Evolutionary conservation across 2,329 filamentous ascomycete species (phyloP), one percentile per base, ranked within the genome.

Genomic region (Epichloe bromicola): DNA sequence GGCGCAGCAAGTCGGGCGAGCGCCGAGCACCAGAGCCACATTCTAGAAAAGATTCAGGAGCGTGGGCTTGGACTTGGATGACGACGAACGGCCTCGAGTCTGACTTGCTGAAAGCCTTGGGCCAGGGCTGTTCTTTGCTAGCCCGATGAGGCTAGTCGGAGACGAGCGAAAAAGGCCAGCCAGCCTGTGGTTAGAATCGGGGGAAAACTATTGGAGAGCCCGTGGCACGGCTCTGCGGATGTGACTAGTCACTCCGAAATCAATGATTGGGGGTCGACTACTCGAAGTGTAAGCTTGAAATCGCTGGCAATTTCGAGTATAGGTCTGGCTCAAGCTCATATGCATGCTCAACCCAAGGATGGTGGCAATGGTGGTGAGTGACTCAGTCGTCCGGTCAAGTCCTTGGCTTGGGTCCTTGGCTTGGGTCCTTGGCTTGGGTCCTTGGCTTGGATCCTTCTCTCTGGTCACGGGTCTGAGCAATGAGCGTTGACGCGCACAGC

Each of bases 31-130:
- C 14, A 7, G 33, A 38, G n/a, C 30, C 5, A 11, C n/a, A 17
- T 49, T 49, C 40, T 49, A 19, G 48, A 49, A 49, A 49, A 49
- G 15, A 34, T 30, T 11, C 30, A 30, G 3, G 30, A 4, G 30
- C 30, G 8, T 30, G 30, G 30, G 30, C 30, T 30, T 30, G 30
- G 8, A 30, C 10, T 30, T 4, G 30, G 11, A 30, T 11, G 3
- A 11, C 8, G 30, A 30, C 30, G 36, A 38, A 8, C 12, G 36
- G 36, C 36, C 14, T n/a, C 23, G 4, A 50, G 30, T 50, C 42
- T 50, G 48, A 34, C 48, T 50, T 50, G 48, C 48, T 46, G 48
- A 40, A 33, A 45, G 48, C 40, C 48, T 50, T 38, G 41, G 30
- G 41, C 14, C 26, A 38, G 19, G 34, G 11, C 33, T 36, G 17